Evolutionary conservation across 495 filamentous ascomycete species (phyloP).

Genomic region (Elasticomyces elasticus): DNA sequence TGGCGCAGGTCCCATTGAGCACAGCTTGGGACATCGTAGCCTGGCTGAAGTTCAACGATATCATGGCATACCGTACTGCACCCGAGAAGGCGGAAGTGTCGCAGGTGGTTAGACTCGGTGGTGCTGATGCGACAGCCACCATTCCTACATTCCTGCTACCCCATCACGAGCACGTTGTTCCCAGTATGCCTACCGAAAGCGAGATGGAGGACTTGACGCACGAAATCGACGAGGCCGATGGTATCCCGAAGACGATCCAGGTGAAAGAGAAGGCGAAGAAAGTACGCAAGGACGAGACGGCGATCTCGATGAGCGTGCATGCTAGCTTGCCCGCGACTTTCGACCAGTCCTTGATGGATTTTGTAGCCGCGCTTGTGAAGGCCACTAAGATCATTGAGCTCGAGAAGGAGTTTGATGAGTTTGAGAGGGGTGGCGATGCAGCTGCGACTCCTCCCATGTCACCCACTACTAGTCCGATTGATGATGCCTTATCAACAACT

Average conservation of each 20-base stretch:
- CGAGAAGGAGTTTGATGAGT: constrained; percentile 24
- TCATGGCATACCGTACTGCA: constrained; percentile 30
- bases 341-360: constrained; percentile 33
- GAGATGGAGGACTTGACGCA: constrained; percentile 18
- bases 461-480: background rate
- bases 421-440: constrained; percentile 7
- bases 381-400: constrained; percentile 34
- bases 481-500: background rate
- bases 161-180: constrained; percentile 34
- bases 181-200: constrained; percentile 16
- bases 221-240: constrained; percentile 24
- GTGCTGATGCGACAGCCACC: constrained; percentile 26
- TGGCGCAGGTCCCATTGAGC: constrained; percentile 29
- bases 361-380: constrained; percentile 34
- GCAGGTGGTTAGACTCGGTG: constrained; percentile 30
- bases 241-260: constrained; percentile 24
- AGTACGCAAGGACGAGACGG: constrained; percentile 28
- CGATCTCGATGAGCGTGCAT: constrained; percentile 30
- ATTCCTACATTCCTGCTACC: constrained; percentile 32
- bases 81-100: constrained; percentile 20
- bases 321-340: constrained; percentile 30
- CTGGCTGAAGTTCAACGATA: constrained; percentile 26
- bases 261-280: constrained; percentile 23
- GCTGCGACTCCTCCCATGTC: background rate
- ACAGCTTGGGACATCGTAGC: constrained; percentile 27